Percentiles rank a stretch among this genome's conserved stretches.
phyloP scores from a whole-genome alignment of 495 filamentous ascomycete genomes.

The Xylaria acuta region DNA sequence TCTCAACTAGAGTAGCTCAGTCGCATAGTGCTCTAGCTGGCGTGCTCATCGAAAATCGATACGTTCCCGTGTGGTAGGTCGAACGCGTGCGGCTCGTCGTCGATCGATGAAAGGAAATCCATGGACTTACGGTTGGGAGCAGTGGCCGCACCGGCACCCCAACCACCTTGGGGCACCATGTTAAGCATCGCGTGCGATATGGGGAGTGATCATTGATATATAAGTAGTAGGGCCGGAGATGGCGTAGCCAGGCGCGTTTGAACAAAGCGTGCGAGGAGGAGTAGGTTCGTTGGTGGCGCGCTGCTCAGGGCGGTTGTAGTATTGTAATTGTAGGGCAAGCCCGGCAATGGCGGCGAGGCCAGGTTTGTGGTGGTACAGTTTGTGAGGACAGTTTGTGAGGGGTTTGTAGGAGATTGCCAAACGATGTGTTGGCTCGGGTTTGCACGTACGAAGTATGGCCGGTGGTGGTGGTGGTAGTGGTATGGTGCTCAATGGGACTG shows the following conservation, averaged over 20 bases:
- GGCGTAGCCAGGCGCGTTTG: neutral
- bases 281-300: neutral
- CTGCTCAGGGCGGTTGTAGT: neutral
- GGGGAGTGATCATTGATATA: conserved; percentile 17
- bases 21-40: neutral
- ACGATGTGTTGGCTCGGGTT: neutral
- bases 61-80: neutral
- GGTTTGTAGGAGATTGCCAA: neutral
- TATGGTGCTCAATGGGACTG: neutral
- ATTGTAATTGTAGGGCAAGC: neutral
- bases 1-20: neutral
- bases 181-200: conserved; percentile 35
- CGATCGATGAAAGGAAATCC: conserved; percentile 33
- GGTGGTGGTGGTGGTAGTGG: neutral
- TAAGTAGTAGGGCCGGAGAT: neutral
- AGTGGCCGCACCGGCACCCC: conserved; percentile 33
- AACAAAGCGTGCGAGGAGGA: neutral
- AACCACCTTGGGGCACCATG: conserved; percentile 37
- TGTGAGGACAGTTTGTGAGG: neutral
- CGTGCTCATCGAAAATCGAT: conserved; percentile 11
- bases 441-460: neutral
- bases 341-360: neutral
- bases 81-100: conserved; percentile 19
- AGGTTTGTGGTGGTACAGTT: neutral
- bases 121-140: conserved; percentile 41